phyloP scores from a whole-genome alignment of 2,329 filamentous ascomycete species.

The Dactylellina haptotyla region DNA sequence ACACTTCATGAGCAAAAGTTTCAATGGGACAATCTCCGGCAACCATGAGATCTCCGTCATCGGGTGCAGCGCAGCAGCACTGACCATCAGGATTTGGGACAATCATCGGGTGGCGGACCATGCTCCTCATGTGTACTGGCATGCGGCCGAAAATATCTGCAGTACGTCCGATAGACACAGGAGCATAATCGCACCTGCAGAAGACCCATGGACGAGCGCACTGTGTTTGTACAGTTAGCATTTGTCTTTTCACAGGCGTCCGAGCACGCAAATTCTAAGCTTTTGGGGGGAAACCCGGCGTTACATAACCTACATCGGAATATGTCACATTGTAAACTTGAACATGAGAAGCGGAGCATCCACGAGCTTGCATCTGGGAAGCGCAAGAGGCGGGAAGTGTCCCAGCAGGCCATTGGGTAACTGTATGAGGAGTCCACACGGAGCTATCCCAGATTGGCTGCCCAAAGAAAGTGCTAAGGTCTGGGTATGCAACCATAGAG shows the following conservation, averaged over 20 bases:
- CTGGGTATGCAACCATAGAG: constrained; percentile 31
- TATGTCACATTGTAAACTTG: constrained; percentile 42
- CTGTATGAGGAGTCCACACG: constrained; percentile 22
- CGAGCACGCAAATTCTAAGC: too few species aligned
- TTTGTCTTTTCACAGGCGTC: background rate
- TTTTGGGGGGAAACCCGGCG: too few species aligned
- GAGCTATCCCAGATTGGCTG: constrained; percentile 22
- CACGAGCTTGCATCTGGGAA: constrained; percentile 29
- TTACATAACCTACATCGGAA: constrained; percentile 32
- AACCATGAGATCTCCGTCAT: constrained; percentile 40
- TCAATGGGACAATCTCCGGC: constrained; percentile 36
- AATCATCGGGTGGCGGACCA: constrained; percentile 44
- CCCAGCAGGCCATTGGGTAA: constrained; percentile 37
- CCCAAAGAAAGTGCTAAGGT: constrained; percentile 24
- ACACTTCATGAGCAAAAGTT: constrained; percentile 31
- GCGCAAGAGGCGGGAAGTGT: constrained; percentile 30
- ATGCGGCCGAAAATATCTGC: constrained; percentile 41
- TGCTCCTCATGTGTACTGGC: constrained; percentile 45
- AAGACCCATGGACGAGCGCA: constrained; percentile 49
- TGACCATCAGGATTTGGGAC: constrained; percentile 28
- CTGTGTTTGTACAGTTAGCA: constrained; percentile 1
- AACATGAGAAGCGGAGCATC: constrained; percentile 23
- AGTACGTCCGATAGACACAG: constrained; percentile 31
- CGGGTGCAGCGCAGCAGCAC: constrained; percentile 34
- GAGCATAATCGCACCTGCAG: constrained; percentile 38